phyloP scores from a whole-genome alignment of 768 basidiomycete species.

The Leucocoprinus sp. region DNA sequence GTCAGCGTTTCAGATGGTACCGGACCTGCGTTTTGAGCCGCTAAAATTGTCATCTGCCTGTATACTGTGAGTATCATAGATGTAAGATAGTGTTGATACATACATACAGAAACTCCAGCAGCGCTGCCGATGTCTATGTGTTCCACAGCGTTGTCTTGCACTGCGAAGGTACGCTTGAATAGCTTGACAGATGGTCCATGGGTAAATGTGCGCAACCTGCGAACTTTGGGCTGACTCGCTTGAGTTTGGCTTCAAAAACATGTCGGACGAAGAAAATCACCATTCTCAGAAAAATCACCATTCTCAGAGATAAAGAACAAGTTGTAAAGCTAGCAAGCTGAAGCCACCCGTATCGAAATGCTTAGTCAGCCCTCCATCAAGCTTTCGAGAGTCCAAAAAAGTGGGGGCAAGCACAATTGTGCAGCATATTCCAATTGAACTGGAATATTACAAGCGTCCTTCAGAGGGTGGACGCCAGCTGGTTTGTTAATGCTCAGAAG shows the following conservation, averaged over 20 bases:
- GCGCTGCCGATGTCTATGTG: conserved; percentile 37
- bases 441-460: no score
- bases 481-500: conserved; percentile 12
- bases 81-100: background rate
- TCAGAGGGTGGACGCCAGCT: conserved; percentile 10
- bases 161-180: conserved; percentile 39
- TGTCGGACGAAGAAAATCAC: conserved; percentile 14
- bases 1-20: conserved; percentile 14
- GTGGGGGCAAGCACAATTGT: no score
- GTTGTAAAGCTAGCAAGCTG: no score
- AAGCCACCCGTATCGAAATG: no score
- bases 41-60: conserved; percentile 19
- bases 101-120: conserved; percentile 33
- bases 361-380: no score
- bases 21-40: conserved; percentile 15
- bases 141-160: conserved; percentile 41
- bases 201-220: conserved; percentile 31
- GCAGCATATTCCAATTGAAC: no score
- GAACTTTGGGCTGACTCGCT: conserved; percentile 29
- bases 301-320: no score
- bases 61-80: background rate
- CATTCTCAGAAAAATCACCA: no score
- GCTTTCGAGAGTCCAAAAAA: no score
- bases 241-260: background rate
- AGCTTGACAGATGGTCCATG: conserved; percentile 49